These are phyloP conservation scores for Cardamine resedifolia DNA, from an alignment of 345 rosid species.

Conservation along the genomic window DNA sequence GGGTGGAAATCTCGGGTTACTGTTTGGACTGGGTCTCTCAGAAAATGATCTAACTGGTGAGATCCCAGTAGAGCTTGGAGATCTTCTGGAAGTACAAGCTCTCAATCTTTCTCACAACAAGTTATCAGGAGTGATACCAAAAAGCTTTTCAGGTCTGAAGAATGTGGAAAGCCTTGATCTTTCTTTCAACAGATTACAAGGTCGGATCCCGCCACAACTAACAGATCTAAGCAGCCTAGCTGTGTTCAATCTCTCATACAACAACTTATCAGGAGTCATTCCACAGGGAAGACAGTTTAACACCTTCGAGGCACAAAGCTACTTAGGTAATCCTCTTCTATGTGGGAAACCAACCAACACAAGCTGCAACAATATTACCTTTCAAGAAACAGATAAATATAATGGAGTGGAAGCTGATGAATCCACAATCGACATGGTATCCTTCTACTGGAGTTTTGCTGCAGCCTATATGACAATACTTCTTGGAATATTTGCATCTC, in stretches of 20 bases:
- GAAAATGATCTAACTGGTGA: constrained; percentile 33
- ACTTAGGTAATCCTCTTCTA: background rate
- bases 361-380: background rate
- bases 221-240: background rate
- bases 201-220: background rate
- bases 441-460: constrained; percentile 14
- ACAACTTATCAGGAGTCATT: constrained; percentile 4
- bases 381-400: background rate
- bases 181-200: constrained; percentile 31
- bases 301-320: background rate
- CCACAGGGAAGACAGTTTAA: background rate
- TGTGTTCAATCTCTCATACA: background rate
- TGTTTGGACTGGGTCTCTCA: constrained; percentile 45
- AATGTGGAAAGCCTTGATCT: constrained; percentile 43
- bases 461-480: constrained; percentile 12
- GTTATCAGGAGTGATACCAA: constrained; percentile 35
- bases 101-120: constrained; percentile 42
- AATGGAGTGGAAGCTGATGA: background rate
- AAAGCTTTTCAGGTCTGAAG: constrained; percentile 20
- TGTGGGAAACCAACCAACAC: background rate
- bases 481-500: constrained; percentile 1
- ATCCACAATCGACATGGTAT: background rate
- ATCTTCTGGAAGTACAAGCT: background rate
- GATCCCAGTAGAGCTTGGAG: constrained; percentile 40
- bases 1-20: background rate